A percentile compares a stretch with the other conserved stretches of the same genome.
These are phyloP conservation scores for Purpureocillium takamizusanense DNA, from an alignment of 2,329 filamentous ascomycete species.

Conservation along the genomic window DNA sequence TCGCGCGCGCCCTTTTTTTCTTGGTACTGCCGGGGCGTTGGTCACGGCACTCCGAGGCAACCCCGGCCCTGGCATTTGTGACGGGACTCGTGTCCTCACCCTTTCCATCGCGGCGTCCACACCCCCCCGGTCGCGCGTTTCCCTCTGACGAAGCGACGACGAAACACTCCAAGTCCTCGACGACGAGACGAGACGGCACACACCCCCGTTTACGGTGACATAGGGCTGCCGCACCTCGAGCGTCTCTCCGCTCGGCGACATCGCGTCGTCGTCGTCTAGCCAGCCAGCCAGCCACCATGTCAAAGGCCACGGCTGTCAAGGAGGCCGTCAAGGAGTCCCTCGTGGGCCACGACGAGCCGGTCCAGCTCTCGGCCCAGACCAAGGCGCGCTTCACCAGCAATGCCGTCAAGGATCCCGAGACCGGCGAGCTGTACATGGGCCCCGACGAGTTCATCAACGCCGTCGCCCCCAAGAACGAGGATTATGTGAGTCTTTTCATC, in stretches of 20 bases:
- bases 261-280: no score
- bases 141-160: no score
- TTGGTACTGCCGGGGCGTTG: no score
- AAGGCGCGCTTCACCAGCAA: slow-evolving; percentile 68
- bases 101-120: no score
- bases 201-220: neutral
- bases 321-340: slow-evolving; percentile 74
- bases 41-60: no score
- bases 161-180: no score
- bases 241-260: no score
- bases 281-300: slow-evolving; percentile 15
- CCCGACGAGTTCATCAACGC: slow-evolving; percentile 85
- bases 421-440: slow-evolving; percentile 72
- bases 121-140: neutral
- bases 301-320: slow-evolving; percentile 42
- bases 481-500: slow-evolving; percentile 63
- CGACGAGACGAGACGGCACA: neutral
- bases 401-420: slow-evolving; percentile 64
- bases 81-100: neutral
- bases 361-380: slow-evolving; percentile 63
- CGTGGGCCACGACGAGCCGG: slow-evolving; percentile 50
- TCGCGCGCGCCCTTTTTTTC: no score
- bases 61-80: neutral
- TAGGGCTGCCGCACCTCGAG: no score
- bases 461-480: slow-evolving; percentile 75